phyloP scores from a whole-genome alignment of 2,329 filamentous ascomycete species.

The Diaporthe vexans region DNA sequence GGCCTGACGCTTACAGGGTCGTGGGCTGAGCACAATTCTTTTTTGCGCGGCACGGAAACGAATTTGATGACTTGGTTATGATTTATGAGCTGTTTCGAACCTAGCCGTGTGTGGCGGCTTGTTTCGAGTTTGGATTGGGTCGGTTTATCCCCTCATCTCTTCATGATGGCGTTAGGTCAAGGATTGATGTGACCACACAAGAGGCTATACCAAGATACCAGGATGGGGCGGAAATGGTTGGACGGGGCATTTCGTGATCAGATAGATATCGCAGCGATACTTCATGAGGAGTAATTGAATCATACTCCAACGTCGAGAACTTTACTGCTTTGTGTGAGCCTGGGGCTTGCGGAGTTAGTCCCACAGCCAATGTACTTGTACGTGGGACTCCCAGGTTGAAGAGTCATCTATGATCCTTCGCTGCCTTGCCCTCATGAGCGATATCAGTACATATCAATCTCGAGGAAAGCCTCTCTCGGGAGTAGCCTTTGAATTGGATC shows the following conservation, averaged over 20 bases:
- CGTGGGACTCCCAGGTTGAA: not conserved
- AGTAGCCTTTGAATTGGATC: too few species aligned
- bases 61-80: constrained; percentile 1
- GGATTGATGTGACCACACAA: not conserved
- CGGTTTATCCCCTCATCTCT: not conserved
- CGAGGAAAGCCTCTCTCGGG: too few species aligned
- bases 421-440: not conserved
- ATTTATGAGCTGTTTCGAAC: not conserved
- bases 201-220: constrained; percentile 17
- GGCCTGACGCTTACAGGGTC: constrained; percentile 27
- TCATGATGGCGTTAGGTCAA: not conserved
- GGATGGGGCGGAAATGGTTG: not conserved
- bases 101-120: not conserved
- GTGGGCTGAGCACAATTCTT: constrained; percentile 17
- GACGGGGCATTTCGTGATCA: not conserved
- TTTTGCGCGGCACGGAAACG: too few species aligned
- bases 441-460: too few species aligned
- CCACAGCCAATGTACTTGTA: not conserved
- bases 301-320: not conserved
- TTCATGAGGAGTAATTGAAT: not conserved
- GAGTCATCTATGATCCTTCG: not conserved
- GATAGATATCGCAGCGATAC: not conserved
- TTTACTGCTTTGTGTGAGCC: not conserved
- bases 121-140: not conserved
- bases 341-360: not conserved